Conservation (phyloP, 2,329 filamentous ascomycete species). For the Aspergillus hiratsukae region DNA sequence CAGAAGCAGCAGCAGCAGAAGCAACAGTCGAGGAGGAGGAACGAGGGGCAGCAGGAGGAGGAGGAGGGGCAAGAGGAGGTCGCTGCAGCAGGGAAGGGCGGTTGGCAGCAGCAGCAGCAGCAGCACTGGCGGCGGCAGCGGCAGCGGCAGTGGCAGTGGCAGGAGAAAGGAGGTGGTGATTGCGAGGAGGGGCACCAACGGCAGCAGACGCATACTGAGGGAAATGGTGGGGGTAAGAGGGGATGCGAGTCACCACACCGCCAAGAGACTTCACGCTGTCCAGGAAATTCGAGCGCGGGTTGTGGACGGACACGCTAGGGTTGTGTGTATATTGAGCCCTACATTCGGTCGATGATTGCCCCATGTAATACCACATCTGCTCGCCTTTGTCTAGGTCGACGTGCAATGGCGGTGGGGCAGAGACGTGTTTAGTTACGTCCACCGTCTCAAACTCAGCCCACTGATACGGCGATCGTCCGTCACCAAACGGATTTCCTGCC, state of each 20-base stretch:
- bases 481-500: slow-evolving; percentile 63
- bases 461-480: slow-evolving; percentile 52
- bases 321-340: slow-evolving; percentile 89
- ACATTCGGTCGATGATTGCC: slow-evolving; percentile 79
- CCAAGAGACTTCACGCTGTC: slow-evolving; percentile 42
- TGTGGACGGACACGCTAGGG: slow-evolving; percentile 47
- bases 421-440: slow-evolving; percentile 49
- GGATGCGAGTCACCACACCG: slow-evolving; percentile 26
- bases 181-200: neutral
- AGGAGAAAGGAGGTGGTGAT: slow-evolving; percentile 12
- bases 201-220: slow-evolving; percentile 14
- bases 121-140: slow-evolving; percentile 12
- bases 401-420: slow-evolving; percentile 59
- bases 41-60: slow-evolving; percentile 23
- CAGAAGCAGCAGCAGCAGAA: slow-evolving; percentile 33
- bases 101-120: slow-evolving; percentile 16
- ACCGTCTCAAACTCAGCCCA: slow-evolving; percentile 76
- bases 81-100: slow-evolving; percentile 32
- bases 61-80: slow-evolving; percentile 31
- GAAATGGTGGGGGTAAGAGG: slow-evolving; percentile 25
- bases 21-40: slow-evolving; percentile 22
- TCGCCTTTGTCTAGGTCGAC: slow-evolving; percentile 68
- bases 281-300: slow-evolving; percentile 48
- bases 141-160: slow-evolving; percentile 12
- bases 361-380: slow-evolving; percentile 85